phyloP scores from a whole-genome alignment of 164 flowering plant species.

The Liriodendron chinense region DNA sequence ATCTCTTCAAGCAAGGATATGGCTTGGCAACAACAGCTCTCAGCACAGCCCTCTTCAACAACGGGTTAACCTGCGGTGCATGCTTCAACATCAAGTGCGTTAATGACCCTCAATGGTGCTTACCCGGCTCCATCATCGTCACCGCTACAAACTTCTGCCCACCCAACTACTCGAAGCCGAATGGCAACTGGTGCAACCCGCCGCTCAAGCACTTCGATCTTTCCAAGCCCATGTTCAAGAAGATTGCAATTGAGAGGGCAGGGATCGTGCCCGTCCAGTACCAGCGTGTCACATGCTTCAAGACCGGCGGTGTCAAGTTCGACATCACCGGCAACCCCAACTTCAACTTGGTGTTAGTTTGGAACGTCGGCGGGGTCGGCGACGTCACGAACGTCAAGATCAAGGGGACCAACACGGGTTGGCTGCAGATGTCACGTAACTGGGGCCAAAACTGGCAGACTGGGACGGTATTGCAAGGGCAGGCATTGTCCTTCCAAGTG shows the following conservation, averaged over 20 bases:
- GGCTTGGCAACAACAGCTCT: conserved; percentile 32
- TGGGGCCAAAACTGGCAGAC: conserved; percentile 29
- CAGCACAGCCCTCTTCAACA: conserved; percentile 30
- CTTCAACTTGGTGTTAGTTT: conserved; percentile 17
- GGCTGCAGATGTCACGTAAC: conserved; percentile 22
- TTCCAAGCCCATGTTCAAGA: conserved; percentile 17
- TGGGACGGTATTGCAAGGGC: background rate
- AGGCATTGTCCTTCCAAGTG: conserved; percentile 18
- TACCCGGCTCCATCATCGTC: conserved; percentile 9
- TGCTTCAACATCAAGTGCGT: conserved; percentile 29
- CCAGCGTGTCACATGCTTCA: conserved; percentile 13
- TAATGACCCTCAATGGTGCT: conserved; percentile 14
- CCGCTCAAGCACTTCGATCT: conserved; percentile 35
- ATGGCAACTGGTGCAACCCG: conserved; percentile 30
- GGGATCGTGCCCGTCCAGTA: conserved; percentile 24
- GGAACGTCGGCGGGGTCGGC: conserved; percentile 22
- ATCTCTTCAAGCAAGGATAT: conserved; percentile 25
- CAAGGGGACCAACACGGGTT: conserved; percentile 13
- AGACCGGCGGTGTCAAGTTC: conserved; percentile 14
- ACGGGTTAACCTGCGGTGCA: conserved; percentile 24
- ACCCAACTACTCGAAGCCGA: conserved; percentile 12
- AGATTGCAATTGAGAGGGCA: conserved; percentile 15
- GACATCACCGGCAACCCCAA: conserved; percentile 13
- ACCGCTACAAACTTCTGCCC: conserved; percentile 38
- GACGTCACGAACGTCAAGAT: conserved; percentile 12